phyloP scores from a whole-genome alignment of 2,329 filamentous ascomycete genomes.

The Tricladium varicosporioides region DNA sequence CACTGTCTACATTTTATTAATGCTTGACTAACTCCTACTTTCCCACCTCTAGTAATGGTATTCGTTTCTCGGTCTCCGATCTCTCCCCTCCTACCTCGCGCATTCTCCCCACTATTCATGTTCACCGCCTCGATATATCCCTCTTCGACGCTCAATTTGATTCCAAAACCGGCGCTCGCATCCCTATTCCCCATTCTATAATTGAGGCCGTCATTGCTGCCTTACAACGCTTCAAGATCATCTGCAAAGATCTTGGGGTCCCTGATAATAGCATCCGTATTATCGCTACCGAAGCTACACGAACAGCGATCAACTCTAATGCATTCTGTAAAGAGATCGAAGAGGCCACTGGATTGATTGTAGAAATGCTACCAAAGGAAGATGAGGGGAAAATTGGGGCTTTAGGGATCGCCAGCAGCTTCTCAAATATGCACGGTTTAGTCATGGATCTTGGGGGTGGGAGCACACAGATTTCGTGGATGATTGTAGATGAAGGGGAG shows the following conservation, averaged over 20 bases:
- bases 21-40: not conserved
- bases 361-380: conserved; percentile 61
- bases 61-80: conserved; percentile 67
- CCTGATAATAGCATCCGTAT: conserved; percentile 51
- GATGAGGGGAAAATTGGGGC: conserved; percentile 66
- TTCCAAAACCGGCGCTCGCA: conserved; percentile 37
- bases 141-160: conserved; percentile 63
- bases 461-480: conserved; percentile 68
- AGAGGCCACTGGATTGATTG: conserved; percentile 54
- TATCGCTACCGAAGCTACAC: conserved; percentile 65
- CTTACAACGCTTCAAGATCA: conserved; percentile 54
- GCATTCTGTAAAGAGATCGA: conserved; percentile 55
- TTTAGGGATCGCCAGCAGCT: conserved; percentile 63
- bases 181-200: conserved; percentile 51
- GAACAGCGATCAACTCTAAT: conserved; percentile 57
- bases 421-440: conserved; percentile 58
- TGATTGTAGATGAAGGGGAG: conserved; percentile 48
- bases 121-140: conserved; percentile 58
- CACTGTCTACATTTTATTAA: no score
- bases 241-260: conserved; percentile 57
- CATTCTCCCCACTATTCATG: conserved; percentile 56
- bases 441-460: conserved; percentile 75
- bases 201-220: conserved; percentile 50
- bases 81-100: conserved; percentile 55
- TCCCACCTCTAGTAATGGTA: conserved; percentile 56